These are phyloP conservation scores for Apocynum venetum DNA, from an alignment of 257 asterid genomes.

Conservation along the genomic window DNA sequence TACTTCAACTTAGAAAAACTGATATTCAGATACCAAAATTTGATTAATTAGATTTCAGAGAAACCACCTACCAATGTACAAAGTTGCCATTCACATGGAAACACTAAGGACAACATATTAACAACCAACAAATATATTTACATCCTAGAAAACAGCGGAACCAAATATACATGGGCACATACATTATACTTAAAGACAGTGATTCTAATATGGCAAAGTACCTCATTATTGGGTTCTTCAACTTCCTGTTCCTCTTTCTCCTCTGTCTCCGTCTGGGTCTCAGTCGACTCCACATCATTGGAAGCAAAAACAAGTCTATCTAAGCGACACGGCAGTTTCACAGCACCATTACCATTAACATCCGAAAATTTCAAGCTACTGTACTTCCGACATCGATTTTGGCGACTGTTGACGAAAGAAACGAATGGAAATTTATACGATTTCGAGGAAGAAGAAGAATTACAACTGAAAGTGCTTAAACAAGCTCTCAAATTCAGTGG, in stretches of 20 bases:
- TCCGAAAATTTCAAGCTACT: slow-evolving; percentile 10
- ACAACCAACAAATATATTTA: too few species aligned
- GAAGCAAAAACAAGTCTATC: slow-evolving; percentile 35
- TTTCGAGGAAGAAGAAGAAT: slow-evolving; percentile 17
- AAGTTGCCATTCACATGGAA: background rate
- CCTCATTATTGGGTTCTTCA: slow-evolving; percentile 43
- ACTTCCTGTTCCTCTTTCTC: slow-evolving; percentile 32
- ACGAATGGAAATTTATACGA: slow-evolving; percentile 21
- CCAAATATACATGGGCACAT: too few species aligned
- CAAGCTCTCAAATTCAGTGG: slow-evolving; percentile 2
- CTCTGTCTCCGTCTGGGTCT: slow-evolving; percentile 41
- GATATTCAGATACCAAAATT: background rate
- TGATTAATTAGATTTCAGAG: background rate
- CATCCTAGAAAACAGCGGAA: too few species aligned
- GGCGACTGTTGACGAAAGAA: slow-evolving; percentile 23
- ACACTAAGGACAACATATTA: too few species aligned
- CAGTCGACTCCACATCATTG: slow-evolving; percentile 39
- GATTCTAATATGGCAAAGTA: slow-evolving; percentile 12
- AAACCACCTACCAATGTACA: background rate
- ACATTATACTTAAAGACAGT: too few species aligned
- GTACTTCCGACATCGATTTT: slow-evolving; percentile 25
- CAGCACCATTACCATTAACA: slow-evolving; percentile 17
- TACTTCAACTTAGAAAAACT: background rate
- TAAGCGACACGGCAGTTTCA: slow-evolving; percentile 29
- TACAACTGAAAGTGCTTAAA: background rate